Base-by-base conservation (phyloP, 495 filamentous ascomycete species). In the Talaromyces nanjingensis region DNA sequence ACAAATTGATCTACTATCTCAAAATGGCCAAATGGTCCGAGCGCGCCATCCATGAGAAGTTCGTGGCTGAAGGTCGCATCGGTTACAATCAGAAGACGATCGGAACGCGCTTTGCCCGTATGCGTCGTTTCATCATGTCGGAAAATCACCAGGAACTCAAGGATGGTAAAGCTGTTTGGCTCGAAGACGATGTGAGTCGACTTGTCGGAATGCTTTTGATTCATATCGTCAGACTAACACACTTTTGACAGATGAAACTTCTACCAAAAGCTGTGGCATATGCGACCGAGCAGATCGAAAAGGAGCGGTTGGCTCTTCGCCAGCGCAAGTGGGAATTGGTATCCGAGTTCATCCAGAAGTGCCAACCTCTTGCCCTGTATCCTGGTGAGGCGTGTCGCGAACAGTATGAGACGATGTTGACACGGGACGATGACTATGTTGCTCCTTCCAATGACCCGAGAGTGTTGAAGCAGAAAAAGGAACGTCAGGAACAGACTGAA, bases 111-210 rank as follows among this genome's bases (percentile, higher is more conserved):
- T 75, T 69, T 55, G 29, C 27, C 9, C 70, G 75, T 31, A 65
- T 80, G 25, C 70, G 68, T 31, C 63, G 65, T 18, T 70, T 65
- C 12, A 61, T 73, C 55, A 68, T 68, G n/a, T 58, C 67, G 37
- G 63, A 59, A 2, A 68, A 74, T 58, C 72, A 79, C 47, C 65
- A 67, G 34, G 56, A 64, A 25, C 66, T 79, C 14, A 68, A 72
- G 58, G 71, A 75, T 8, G 74, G 76, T 6, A 64, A 69, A 47
- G 72, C 65, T 25, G 73, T 74, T 47, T 81, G 74, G 76, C 65
- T 76, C 45, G 62, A 67, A 25, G 69, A 65, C 14, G 77, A 79
- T 54, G 76, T 77, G 67, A 62, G 69, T 67, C 24, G 9, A 25
- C 11, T 56, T 24, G 7, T 29, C 24, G 18, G 8, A 25, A 56